phyloP scores from a whole-genome alignment of 768 basidiomycete genomes.

The Udeniomyces megalosporus region DNA sequence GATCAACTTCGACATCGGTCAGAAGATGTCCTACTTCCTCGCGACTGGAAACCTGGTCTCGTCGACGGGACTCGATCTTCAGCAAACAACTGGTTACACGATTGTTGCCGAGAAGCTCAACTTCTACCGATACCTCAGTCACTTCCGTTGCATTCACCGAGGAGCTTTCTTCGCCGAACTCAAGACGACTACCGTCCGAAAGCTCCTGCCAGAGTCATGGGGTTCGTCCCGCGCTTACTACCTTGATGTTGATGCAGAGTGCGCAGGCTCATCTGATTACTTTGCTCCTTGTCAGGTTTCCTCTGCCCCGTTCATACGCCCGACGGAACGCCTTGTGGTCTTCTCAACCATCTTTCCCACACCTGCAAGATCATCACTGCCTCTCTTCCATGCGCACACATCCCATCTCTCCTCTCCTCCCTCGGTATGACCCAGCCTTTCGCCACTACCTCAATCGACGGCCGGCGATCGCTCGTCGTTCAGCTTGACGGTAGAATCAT shows the following conservation, averaged over 20 bases:
- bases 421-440: conserved; percentile 93
- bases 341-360: conserved; percentile 88
- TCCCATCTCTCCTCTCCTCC: conserved; percentile 62
- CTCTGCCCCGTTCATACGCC: conserved; percentile 97
- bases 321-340: conserved; percentile 92
- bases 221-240: conserved; percentile 37
- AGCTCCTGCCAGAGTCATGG: conserved; percentile 94
- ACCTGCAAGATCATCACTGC: conserved; percentile 79
- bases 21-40: conserved; percentile 79
- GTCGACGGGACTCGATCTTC: conserved; percentile 84
- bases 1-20: conserved; percentile 81
- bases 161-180: conserved; percentile 98
- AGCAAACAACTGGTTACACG: conserved; percentile 96
- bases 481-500: conserved; percentile 92
- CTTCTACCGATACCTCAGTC: conserved; percentile 94
- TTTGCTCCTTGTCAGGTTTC: conserved; percentile 45
- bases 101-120: conserved; percentile 98
- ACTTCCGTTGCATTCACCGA: conserved; percentile 96
- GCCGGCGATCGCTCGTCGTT: conserved; percentile 54
- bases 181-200: conserved; percentile 93
- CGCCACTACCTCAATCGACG: conserved; percentile 53
- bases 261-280: background rate
- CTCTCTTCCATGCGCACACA: conserved; percentile 54
- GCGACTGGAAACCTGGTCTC: conserved; percentile 94
- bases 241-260: background rate